Percentiles rank a stretch among this genome's conserved stretches.
phyloP scores from a whole-genome alignment of 352 stramenopile genomes.

The Salisapilia sapeloensis region DNA sequence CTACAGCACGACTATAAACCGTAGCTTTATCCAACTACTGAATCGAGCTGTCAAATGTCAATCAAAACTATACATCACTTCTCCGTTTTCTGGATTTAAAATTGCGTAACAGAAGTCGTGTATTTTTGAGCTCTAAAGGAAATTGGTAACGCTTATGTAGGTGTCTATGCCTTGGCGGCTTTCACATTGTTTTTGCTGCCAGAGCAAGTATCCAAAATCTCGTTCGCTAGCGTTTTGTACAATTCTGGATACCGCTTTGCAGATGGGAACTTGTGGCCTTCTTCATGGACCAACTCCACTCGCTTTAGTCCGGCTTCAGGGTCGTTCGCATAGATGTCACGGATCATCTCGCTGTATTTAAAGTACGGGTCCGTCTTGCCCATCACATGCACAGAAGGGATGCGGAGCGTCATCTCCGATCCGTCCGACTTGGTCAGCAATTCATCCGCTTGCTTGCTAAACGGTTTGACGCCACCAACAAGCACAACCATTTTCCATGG shows the following conservation, averaged over 20 bases:
- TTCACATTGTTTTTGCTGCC: no score
- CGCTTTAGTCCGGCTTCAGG: constrained; percentile 7
- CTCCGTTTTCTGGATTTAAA: no score
- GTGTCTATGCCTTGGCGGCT: no score
- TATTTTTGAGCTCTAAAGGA: no score
- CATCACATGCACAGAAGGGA: constrained; percentile 56
- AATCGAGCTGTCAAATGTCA: no score
- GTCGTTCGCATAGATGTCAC: constrained; percentile 16
- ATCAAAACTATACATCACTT: no score
- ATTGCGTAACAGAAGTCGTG: no score
- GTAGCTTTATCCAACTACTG: no score
- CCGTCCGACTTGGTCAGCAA: constrained; percentile 23
- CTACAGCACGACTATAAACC: constrained; percentile 1
- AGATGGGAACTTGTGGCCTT: constrained; percentile 66
- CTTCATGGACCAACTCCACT: constrained; percentile 42
- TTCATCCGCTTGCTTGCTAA: constrained; percentile 20
- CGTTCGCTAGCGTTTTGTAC: constrained; percentile 26
- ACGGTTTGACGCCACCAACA: constrained; percentile 43
- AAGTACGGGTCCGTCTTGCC: constrained; percentile 23
- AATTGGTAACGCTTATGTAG: no score
- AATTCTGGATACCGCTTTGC: constrained; percentile 17
- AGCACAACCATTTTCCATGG: constrained; percentile 48
- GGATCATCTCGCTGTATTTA: constrained; percentile 26
- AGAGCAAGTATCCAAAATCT: constrained; percentile 20
- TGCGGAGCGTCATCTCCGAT: constrained; percentile 11